Conservation (phyloP, 2,329 filamentous ascomycete genomes). For the Ceratocystis ficicola region DNA sequence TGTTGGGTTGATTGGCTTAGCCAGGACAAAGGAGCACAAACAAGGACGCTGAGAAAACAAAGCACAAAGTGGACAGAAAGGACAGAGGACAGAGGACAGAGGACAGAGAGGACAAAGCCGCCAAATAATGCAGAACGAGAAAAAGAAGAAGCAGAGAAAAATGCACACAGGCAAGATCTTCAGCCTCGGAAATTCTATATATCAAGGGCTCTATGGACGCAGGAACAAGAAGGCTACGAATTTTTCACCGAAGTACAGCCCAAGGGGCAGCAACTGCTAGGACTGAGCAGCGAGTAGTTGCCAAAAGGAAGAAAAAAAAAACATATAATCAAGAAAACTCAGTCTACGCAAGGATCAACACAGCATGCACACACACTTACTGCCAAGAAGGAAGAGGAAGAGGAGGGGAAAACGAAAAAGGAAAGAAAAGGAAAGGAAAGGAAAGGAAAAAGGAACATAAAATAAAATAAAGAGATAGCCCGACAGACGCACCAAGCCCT, state of each 20-base stretch:
- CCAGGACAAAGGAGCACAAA: too few species aligned
- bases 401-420: background rate
- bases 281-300: too few species aligned
- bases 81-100: too few species aligned
- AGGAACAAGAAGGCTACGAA: conserved; percentile 5
- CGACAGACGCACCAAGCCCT: background rate
- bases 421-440: background rate
- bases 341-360: conserved; percentile 3
- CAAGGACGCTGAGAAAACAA: too few species aligned
- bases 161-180: background rate
- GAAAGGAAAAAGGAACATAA: background rate
- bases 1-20: too few species aligned
- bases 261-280: background rate
- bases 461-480: background rate
- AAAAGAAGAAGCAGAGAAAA: background rate
- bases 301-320: background rate
- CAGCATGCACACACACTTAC: background rate
- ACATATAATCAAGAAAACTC: background rate
- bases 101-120: too few species aligned
- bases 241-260: conserved; percentile 8
- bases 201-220: background rate
- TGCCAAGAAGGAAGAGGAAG: background rate
- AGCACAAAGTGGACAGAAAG: too few species aligned
- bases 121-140: background rate
- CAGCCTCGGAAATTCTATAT: background rate